A percentile compares a stretch with the other conserved stretches of the same genome.
These are phyloP conservation scores for Apiotrichum porosum DNA, from an alignment of 1,284 basidiomycete genomes.

Conservation along the genomic window DNA sequence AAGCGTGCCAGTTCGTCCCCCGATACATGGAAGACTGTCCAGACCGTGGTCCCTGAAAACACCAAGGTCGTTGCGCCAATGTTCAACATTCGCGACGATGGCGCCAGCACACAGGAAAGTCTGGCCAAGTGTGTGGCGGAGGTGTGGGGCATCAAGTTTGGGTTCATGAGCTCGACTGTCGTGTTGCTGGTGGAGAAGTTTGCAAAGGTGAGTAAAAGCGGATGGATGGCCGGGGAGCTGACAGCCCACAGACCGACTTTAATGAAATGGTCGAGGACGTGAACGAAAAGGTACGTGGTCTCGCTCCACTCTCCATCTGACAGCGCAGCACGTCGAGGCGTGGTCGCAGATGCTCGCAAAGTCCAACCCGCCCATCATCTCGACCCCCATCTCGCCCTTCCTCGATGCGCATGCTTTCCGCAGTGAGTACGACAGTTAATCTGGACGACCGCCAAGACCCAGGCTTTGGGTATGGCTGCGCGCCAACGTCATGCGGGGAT, in stretches of 20 bases:
- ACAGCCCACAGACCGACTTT: slow-evolving; percentile 9
- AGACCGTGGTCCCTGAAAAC: slow-evolving; percentile 53
- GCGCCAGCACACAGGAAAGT: slow-evolving; percentile 67
- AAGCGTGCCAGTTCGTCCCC: slow-evolving; percentile 13
- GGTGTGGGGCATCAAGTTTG: slow-evolving; percentile 75
- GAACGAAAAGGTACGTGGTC: slow-evolving; percentile 11
- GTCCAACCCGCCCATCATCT: slow-evolving; percentile 68
- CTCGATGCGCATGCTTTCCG: slow-evolving; percentile 63
- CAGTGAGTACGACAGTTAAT: slow-evolving; percentile 35
- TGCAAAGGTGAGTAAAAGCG: slow-evolving; percentile 26
- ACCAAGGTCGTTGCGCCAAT: slow-evolving; percentile 63
- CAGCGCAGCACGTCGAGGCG: slow-evolving; percentile 61
- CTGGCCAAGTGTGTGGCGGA: slow-evolving; percentile 67
- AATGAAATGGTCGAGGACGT: slow-evolving; percentile 19
- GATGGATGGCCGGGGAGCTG: background rate
- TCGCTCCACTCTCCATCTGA: background rate
- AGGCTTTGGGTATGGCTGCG: too few relatives aligned
- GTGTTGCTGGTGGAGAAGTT: slow-evolving; percentile 53
- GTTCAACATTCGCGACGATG: slow-evolving; percentile 82
- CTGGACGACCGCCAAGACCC: too few relatives aligned
- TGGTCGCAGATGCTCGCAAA: slow-evolving; percentile 78
- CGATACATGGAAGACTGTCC: slow-evolving; percentile 37
- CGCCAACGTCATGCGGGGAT: too few relatives aligned
- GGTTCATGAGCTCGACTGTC: slow-evolving; percentile 72
- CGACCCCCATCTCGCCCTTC: slow-evolving; percentile 73